phyloP scores from a whole-genome alignment of 2,329 filamentous ascomycete genomes.

The Rhinocladiella similis region DNA sequence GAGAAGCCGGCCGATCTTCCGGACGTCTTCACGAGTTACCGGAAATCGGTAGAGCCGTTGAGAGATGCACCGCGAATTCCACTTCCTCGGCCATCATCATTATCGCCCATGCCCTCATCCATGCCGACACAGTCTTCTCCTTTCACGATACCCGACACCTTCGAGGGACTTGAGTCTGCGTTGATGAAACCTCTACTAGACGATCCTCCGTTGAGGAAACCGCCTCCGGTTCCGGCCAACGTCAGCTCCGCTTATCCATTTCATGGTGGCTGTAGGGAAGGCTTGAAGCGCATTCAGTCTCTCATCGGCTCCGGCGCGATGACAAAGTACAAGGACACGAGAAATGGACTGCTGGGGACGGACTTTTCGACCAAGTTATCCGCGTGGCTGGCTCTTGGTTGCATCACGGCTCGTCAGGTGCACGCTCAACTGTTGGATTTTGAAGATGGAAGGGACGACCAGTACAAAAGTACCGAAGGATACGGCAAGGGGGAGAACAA shows the following conservation, averaged over 20 bases:
- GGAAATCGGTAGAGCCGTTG: conserved; percentile 71
- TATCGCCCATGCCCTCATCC: conserved; percentile 59
- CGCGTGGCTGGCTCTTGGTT: conserved; percentile 70
- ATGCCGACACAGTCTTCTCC: conserved; percentile 62
- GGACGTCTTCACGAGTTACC: conserved; percentile 73
- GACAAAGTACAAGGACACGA: conserved; percentile 66
- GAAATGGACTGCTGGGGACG: conserved; percentile 68
- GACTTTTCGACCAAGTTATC: conserved; percentile 78
- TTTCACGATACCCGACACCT: conserved; percentile 61
- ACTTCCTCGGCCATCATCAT: conserved; percentile 54
- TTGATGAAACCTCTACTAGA: conserved; percentile 60
- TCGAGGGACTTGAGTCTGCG: conserved; percentile 54
- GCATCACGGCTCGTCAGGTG: conserved; percentile 70
- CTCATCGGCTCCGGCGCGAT: conserved; percentile 63
- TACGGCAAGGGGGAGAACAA: conserved; percentile 71
- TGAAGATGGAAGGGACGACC: conserved; percentile 59
- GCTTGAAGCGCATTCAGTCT: conserved; percentile 58
- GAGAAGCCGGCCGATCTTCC: conserved; percentile 61
- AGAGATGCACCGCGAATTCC: conserved; percentile 61
- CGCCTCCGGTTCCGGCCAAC: conserved; percentile 52
- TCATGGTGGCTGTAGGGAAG: conserved; percentile 65
- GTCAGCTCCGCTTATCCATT: conserved; percentile 65
- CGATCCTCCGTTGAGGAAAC: conserved; percentile 51
- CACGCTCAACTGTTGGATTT: conserved; percentile 67
- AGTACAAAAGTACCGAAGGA: conserved; percentile 49